These are phyloP conservation scores for Nevesoporus exiguus DNA, from an alignment of 768 basidiomycete species.

Conservation along the genomic window DNA sequence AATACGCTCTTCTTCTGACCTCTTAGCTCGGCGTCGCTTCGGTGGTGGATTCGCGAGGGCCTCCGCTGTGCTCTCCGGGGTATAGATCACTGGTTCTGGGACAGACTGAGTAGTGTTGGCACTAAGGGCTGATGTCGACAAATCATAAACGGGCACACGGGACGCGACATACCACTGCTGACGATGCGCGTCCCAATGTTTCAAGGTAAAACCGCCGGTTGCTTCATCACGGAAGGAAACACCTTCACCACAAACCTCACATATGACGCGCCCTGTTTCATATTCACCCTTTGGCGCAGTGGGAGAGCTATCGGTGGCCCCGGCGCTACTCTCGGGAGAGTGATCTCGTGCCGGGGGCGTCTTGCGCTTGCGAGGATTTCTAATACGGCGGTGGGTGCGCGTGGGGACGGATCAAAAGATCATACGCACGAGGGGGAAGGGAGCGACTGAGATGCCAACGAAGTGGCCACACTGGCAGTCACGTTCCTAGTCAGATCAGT, in stretches of 20 bases:
- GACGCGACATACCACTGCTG: conserved; percentile 47
- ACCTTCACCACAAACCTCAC: conserved; percentile 57
- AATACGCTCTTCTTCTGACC: conserved; percentile 75
- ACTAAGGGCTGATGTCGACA: conserved; percentile 17
- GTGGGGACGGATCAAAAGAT: conserved; percentile 17
- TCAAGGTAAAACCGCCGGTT: conserved; percentile 60
- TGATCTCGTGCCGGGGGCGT: conserved; percentile 26
- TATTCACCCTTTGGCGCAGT: conserved; percentile 48
- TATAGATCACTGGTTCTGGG: conserved; percentile 40
- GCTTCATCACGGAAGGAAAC: conserved; percentile 67
- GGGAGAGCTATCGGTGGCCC: conserved; percentile 8
- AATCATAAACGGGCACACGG: conserved; percentile 3
- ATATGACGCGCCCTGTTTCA: conserved; percentile 61
- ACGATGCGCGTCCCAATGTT: conserved; percentile 69
- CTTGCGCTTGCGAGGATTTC: conserved; percentile 42
- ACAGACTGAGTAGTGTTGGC: conserved; percentile 31
- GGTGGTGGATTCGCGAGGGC: conserved; percentile 45
- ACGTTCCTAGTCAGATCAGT: conserved; percentile 18
- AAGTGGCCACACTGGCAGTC: conserved; percentile 10
- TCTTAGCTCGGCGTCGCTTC: conserved; percentile 70
- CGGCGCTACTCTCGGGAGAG: conserved; percentile 15
- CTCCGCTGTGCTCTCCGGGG: conserved; percentile 41
- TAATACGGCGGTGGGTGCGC: conserved; percentile 14
- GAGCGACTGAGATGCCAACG: conserved; percentile 15
- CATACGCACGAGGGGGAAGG: conserved; percentile 20